phyloP scores from a whole-genome alignment of 2,329 filamentous ascomycete species.

The Fusarium musae region DNA sequence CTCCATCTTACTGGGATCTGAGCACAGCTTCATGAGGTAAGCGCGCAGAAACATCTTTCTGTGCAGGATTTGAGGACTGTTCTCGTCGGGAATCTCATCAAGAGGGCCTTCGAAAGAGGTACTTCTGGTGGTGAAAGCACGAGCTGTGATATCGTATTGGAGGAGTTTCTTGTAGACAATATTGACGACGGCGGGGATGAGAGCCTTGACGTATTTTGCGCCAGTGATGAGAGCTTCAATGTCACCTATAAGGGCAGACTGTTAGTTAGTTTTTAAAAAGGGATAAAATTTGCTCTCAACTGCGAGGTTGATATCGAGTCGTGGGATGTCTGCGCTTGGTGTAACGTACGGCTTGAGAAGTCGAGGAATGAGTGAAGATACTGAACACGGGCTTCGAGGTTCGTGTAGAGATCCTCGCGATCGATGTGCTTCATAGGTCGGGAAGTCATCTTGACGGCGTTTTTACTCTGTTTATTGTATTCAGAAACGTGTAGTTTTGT shows the following conservation, averaged over 20 bases:
- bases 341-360: conserved; percentile 72
- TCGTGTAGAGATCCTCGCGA: conserved; percentile 77
- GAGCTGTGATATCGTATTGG: conserved; percentile 83
- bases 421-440: conserved; percentile 69
- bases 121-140: conserved; percentile 74
- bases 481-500: no score
- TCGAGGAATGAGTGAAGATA: conserved; percentile 83
- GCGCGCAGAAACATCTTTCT: conserved; percentile 83
- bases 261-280: conserved; percentile 10
- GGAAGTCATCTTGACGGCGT: conserved; percentile 45
- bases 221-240: conserved; percentile 76
- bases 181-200: conserved; percentile 85
- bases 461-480: neutral
- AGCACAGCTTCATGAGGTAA: conserved; percentile 79
- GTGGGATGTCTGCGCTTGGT: neutral
- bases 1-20: conserved; percentile 77
- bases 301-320: neutral
- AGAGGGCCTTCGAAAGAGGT: conserved; percentile 75
- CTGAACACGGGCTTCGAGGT: conserved; percentile 73
- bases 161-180: conserved; percentile 86
- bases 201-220: conserved; percentile 81
- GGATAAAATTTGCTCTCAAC: neutral
- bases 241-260: conserved; percentile 62
- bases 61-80: conserved; percentile 79
- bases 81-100: conserved; percentile 71